A percentile compares a stretch with the other conserved stretches of the same genome.
Conservation (phyloP, 192 early-diverging fungal genomes). For the Rhizophagus clarus region DNA sequence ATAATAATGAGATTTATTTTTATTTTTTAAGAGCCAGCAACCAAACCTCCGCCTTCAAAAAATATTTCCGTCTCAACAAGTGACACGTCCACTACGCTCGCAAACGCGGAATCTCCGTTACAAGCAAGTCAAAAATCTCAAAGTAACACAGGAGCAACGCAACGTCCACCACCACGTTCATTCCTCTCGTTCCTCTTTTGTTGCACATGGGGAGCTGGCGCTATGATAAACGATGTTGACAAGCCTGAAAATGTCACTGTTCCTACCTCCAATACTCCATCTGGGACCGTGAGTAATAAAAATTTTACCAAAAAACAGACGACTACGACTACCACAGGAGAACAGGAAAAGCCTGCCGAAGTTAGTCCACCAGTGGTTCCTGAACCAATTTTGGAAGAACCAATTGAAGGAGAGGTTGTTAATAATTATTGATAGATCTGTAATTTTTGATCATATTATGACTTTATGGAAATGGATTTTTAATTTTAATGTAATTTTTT, state of each 20-base stretch:
- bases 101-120: slow-evolving; percentile 7
- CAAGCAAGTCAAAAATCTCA: slow-evolving; percentile 1
- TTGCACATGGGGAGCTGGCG: slow-evolving; percentile 23
- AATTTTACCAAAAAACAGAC: background rate
- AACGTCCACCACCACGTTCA: slow-evolving; percentile 19
- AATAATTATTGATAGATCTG: background rate
- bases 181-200: slow-evolving; percentile 23
- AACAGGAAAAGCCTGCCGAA: slow-evolving; percentile 2
- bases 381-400: background rate
- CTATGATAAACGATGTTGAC: background rate
- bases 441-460: background rate
- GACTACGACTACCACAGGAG: background rate
- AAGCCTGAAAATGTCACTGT: background rate
- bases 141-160: background rate
- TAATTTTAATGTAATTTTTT: too few relatives aligned
- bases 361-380: background rate
- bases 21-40: slow-evolving; percentile 2
- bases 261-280: slow-evolving; percentile 2
- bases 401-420: background rate
- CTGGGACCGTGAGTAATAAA: background rate
- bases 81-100: slow-evolving; percentile 4
- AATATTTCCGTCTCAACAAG: slow-evolving; percentile 23
- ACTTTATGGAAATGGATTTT: background rate
- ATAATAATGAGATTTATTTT: slow-evolving; percentile 3
- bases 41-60: background rate